A percentile compares a stretch with the other conserved stretches of the same genome.
phyloP scores from a whole-genome alignment of 202 grass and related monocot genomes.

The Tripidium arundinaceum region DNA sequence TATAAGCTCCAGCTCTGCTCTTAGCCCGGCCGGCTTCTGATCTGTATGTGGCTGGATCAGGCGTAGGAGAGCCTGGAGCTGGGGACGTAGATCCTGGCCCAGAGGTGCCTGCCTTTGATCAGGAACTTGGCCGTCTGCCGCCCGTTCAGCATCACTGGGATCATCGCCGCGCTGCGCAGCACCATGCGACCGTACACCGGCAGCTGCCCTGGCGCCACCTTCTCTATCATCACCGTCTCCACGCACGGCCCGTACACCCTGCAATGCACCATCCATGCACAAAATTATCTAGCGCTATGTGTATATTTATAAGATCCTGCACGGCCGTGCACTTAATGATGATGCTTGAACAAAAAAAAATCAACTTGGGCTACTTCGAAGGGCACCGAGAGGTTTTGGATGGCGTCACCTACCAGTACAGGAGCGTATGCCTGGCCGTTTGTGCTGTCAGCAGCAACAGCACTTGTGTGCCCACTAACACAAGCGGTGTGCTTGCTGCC shows the following conservation, averaged over 20 bases:
- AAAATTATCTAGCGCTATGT: not conserved
- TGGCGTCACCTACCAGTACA: slow-evolving; percentile 24
- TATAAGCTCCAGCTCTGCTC: slow-evolving; percentile 3
- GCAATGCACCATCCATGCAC: slow-evolving; percentile 15
- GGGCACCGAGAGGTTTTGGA: slow-evolving; percentile 17
- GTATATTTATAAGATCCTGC: not conserved
- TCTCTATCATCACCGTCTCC: slow-evolving; percentile 59
- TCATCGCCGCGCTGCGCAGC: slow-evolving; percentile 44
- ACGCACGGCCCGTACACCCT: slow-evolving; percentile 58
- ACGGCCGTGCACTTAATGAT: not conserved
- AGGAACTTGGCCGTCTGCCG: slow-evolving; percentile 51
- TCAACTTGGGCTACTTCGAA: slow-evolving; percentile 31
- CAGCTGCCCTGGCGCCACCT: slow-evolving; percentile 32
- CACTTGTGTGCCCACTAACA: not conserved
- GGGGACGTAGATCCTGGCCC: slow-evolving; percentile 64
- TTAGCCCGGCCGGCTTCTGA: not conserved
- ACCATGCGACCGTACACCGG: slow-evolving; percentile 60
- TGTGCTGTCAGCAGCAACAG: not conserved
- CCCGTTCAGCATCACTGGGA: slow-evolving; percentile 48
- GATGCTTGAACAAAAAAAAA: not conserved
- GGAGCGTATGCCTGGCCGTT: slow-evolving; percentile 43
- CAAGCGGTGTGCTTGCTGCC: not conserved
- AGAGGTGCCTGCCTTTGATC: slow-evolving; percentile 68
- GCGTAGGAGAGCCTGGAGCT: not conserved
- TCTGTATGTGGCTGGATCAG: too few relatives aligned